Evolutionary conservation across 2,329 filamentous ascomycete species (phyloP).

Genomic region (Fusarium phyllophilum): DNA sequence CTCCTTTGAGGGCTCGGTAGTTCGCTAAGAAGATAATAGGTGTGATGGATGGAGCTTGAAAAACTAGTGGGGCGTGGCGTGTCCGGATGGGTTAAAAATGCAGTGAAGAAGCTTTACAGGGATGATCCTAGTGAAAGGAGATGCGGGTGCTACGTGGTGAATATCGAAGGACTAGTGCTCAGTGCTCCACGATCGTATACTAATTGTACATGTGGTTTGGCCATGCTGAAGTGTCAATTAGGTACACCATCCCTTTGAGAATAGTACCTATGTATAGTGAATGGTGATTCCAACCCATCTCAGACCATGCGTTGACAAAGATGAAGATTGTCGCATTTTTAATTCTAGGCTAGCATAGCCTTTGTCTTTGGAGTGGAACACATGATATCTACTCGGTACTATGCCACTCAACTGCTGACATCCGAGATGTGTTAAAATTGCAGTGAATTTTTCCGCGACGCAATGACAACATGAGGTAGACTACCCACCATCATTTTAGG

Average conservation of each 20-base stretch:
- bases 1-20: neutral
- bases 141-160: rapidly evolving
- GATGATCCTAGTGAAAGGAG: too few species aligned
- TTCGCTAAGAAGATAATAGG: too few species aligned
- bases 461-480: too few species aligned
- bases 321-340: neutral
- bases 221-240: neutral
- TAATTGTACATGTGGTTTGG: too few species aligned
- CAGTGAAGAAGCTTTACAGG: neutral
- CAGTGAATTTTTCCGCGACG: too few species aligned
- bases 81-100: too few species aligned
- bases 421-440: too few species aligned
- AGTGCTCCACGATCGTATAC: neutral
- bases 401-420: too few species aligned
- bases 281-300: neutral
- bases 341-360: neutral
- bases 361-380: neutral
- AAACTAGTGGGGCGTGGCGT: too few species aligned
- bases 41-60: too few species aligned
- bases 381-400: neutral
- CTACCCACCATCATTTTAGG: too few species aligned
- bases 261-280: neutral
- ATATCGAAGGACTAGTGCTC: too few species aligned
- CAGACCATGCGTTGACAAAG: neutral
- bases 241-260: neutral